Percentiles rank a stretch among this genome's conserved stretches.
Evolutionary conservation across 1,139 yeast genomes (phyloP).

Genomic region (Hansenula lynferdii): DNA sequence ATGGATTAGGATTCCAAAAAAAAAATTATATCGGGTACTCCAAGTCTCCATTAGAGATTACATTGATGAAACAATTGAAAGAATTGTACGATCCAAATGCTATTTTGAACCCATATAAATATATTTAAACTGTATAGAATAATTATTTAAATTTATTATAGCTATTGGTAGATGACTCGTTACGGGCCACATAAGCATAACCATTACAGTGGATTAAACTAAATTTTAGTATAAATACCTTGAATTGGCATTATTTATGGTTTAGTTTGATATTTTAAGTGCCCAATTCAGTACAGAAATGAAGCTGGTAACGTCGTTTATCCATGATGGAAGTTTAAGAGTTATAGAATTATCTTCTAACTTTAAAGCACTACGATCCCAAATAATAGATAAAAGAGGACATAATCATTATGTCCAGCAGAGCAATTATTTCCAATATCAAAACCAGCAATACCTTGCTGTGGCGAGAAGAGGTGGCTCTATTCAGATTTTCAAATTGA

Average conservation of each 20-base stretch:
- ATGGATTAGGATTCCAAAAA: constrained; percentile 96
- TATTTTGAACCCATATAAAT: constrained; percentile 91
- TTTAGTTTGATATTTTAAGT: background rate
- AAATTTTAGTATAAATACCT: no score
- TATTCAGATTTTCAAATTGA: background rate
- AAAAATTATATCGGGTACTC: constrained; percentile 82
- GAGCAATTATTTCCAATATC: constrained; percentile 18
- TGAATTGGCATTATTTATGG: no score
- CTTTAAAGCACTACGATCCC: background rate
- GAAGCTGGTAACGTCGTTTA: background rate
- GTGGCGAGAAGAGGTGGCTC: constrained; percentile 2
- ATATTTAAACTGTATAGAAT: no score
- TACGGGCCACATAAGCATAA: constrained; percentile 1
- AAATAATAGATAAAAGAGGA: background rate
- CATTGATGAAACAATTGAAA: constrained; percentile 72
- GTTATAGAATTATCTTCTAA: background rate
- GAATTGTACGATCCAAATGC: constrained; percentile 83
- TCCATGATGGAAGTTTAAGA: constrained; percentile 1
- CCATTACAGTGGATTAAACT: background rate
- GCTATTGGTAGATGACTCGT: background rate
- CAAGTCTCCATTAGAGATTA: constrained; percentile 64
- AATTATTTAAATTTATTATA: no score
- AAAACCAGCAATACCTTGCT: constrained; percentile 1
- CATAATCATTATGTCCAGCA: constrained; percentile 18
- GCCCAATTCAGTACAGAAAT: background rate